Evolutionary conservation across 805 yeast species (phyloP), one percentile per base, ranked within the genome.

Genomic region (Candida silvatica): DNA sequence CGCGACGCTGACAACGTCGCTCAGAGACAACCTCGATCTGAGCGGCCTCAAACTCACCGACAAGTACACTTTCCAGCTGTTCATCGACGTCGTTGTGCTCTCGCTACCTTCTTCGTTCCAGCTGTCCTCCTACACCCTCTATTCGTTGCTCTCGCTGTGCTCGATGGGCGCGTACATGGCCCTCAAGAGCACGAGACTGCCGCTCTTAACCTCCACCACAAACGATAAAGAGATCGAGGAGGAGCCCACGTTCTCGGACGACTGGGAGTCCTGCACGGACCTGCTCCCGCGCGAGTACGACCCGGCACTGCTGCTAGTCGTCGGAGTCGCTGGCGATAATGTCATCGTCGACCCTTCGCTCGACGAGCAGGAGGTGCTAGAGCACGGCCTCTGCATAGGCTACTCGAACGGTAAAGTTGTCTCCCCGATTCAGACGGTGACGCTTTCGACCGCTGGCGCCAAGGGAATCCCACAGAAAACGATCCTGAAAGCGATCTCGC

Each of bases 191-290:
- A 80, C 97, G 2, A 67, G 67, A 38, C 63, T 88, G 35, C 97
- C 97, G 5, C 64, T 75, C 31, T 59, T 86, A 36, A 63, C 74
- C 2, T 81, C 94, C 12, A 73, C 77, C 22, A 75, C 76, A 22
- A 77, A 83, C 48, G 77, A 72, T 37, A 50, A 59, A 22, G 77
- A 77, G 39, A 73, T 85, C 16, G 95, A 81, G 52, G 96, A 88
- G 55, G 79, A 83, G 42, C 97, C 97, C 1, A 80, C 85, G 0
- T 88, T 90, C 48, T 77, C 88, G 27, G 97, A 88, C 49, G 95
- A 86, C 45, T 90, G 82, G 88, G 80, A 66, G 48, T 64, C 61
- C 40, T 74, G 79, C 19, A 65, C 44, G 37, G 67, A 50, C 26
- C 58, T 81, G 20, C 65, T 70, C 12, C 7, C 7, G 12, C 57